Evolutionary conservation across 106 monocot species (phyloP).

Genomic region (Alisma plantagoaquatica): DNA sequence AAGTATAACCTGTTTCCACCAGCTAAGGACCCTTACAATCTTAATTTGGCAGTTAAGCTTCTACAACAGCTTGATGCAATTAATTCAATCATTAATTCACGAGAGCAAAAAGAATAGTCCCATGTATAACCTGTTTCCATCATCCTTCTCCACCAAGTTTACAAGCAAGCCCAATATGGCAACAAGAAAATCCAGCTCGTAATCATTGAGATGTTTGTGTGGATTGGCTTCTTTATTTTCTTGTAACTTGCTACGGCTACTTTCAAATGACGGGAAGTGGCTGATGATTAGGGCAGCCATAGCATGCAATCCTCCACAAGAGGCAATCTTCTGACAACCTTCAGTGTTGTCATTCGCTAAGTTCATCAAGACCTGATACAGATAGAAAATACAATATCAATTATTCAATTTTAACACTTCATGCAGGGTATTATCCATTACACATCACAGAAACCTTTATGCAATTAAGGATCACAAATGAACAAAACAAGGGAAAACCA

Average conservation of each 20-base stretch:
- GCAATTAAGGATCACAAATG: too few species aligned
- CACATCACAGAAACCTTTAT: too few species aligned
- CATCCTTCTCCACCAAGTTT: slow-evolving; percentile 98
- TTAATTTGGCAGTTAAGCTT: too few species aligned
- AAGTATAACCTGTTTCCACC: too few species aligned
- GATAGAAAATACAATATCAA: slow-evolving; percentile 11
- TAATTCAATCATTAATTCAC: too few species aligned
- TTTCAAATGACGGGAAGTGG: slow-evolving; percentile 88
- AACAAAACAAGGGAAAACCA: too few species aligned
- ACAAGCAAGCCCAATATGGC: slow-evolving; percentile 97
- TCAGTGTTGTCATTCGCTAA: slow-evolving; percentile 90
- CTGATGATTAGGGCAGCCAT: slow-evolving; percentile 72
- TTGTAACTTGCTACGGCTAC: background rate
- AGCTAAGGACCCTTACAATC: too few species aligned
- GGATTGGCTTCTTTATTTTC: slow-evolving; percentile 10
- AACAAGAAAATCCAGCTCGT: slow-evolving; percentile 89
- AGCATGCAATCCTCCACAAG: slow-evolving; percentile 73
- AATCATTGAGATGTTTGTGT: slow-evolving; percentile 52
- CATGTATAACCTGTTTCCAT: slow-evolving; percentile 88
- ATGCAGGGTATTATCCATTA: too few species aligned
- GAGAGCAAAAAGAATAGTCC: too few species aligned
- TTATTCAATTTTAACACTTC: too few species aligned
- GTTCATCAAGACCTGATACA: slow-evolving; percentile 99
- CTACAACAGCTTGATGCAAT: too few species aligned
- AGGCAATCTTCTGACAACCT: slow-evolving; percentile 84